Base-by-base conservation (phyloP, 2,329 filamentous ascomycete species). In the Thielaviopsis populi region DNA sequence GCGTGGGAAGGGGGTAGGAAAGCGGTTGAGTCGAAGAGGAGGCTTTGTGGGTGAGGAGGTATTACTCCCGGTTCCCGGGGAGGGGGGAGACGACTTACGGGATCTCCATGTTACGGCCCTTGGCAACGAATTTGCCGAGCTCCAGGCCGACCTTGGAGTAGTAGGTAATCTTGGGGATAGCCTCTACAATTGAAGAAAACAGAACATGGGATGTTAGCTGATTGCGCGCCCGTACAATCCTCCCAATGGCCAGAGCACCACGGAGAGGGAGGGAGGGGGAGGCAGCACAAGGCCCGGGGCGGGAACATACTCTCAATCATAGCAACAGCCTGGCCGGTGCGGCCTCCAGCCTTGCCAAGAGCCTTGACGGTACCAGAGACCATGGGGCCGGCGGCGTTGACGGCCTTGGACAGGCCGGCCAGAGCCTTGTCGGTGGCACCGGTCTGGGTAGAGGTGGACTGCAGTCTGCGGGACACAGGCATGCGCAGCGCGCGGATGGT, bases 91-190 rank as follows among this genome's bases (percentile, higher is more conserved):
- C 61, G 40, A 80, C 91, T 85, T 88, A 99, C 94, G 94, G 94
- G 77, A 90, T 91, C 73, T 82, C 80, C 91, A 99, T 96, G 79
- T 88, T 89, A 77, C 92, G 91, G 75, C 85, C 86, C 71, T 84
- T 83, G 80, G 91, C 90, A 69, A 97, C 84, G 69, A 96, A 82
- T 82, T 89, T 95, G 74, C 82, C 83, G 67, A 97, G 81, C 81
- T 99, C 94, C 68, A 91, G 78, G 71, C 82, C 88, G 73, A 97
- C 92, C 75, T 85, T 88, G 72, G 87, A 85, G 81, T 97, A 99
- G 84, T 96, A 96, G 74, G 95, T 74, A 68, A 91, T 86, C 67
- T 86, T 85, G 70, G 94, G 94, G 70, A 91, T 83, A 79, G 94
- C 82, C 75, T 85, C 92, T 96, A 73, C 65, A 69, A 17, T 15